These are phyloP conservation scores for Medicago ruthenica DNA, from an alignment of 306 rosid genomes.

Conservation along the genomic window DNA sequence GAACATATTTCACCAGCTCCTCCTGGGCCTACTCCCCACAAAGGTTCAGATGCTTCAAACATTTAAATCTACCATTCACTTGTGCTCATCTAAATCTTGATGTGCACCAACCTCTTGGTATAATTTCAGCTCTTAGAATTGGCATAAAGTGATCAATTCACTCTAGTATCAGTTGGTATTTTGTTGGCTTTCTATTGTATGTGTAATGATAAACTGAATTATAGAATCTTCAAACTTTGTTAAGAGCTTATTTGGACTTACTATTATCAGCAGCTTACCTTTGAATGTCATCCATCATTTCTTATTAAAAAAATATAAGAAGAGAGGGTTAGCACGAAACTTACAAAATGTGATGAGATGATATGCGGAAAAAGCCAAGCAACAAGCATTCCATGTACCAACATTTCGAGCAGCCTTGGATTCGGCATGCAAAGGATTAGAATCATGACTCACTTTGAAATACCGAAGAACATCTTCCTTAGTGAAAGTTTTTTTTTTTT, in stretches of 20 bases:
- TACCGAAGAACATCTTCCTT: too few species aligned
- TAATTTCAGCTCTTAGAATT: constrained; percentile 14
- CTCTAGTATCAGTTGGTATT: not conserved
- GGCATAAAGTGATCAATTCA: not conserved
- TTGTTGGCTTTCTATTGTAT: not conserved
- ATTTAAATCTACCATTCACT: constrained; percentile 1
- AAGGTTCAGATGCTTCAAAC: not conserved
- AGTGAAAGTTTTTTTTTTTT: too few species aligned
- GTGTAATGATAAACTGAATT: constrained; percentile 1
- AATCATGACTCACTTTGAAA: too few species aligned
- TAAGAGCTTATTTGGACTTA: not conserved
- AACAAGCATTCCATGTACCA: too few species aligned
- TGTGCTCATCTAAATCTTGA: not conserved
- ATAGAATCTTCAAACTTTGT: not conserved
- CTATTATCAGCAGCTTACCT: not conserved
- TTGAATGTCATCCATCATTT: too few species aligned
- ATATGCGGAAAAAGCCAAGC: too few species aligned
- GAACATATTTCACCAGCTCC: constrained; percentile 18
- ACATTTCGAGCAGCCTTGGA: too few species aligned
- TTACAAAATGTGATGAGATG: too few species aligned
- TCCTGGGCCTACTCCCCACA: constrained; percentile 31
- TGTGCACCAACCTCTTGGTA: constrained; percentile 8
- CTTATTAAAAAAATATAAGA: too few species aligned
- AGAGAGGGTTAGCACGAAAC: too few species aligned
- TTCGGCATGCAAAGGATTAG: too few species aligned